Evolutionary conservation across 208 protist species (phyloP).

Genomic region (Leishmania aethiopica): DNA sequence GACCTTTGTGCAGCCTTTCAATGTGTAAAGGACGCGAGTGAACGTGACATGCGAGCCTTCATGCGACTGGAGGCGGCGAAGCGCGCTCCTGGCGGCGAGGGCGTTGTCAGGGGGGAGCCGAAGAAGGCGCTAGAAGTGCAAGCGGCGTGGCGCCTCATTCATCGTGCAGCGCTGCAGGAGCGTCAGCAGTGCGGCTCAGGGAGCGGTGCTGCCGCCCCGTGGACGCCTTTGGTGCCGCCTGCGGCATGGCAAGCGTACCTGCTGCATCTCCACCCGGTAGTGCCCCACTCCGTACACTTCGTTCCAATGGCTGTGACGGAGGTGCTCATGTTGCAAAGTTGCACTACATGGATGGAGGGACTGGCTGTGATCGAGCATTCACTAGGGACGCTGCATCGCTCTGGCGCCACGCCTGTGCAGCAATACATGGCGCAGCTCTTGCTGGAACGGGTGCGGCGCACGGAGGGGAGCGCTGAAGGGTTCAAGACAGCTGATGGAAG

Average conservation of each 20-base stretch:
- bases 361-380: slow-evolving; percentile 48
- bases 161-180: not conserved
- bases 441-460: slow-evolving; percentile 29
- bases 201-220: not conserved
- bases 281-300: slow-evolving; percentile 65
- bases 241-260: slow-evolving; percentile 5
- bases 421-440: slow-evolving; percentile 41
- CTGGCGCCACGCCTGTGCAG: slow-evolving; percentile 56
- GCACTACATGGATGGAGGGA: slow-evolving; percentile 30
- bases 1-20: slow-evolving; percentile 12
- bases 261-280: slow-evolving; percentile 8
- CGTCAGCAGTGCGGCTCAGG: slow-evolving; percentile 14
- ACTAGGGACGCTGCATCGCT: slow-evolving; percentile 37
- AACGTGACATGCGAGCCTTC: slow-evolving; percentile 17
- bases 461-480: not conserved
- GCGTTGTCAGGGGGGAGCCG: not conserved
- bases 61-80: slow-evolving; percentile 26
- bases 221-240: slow-evolving; percentile 1
- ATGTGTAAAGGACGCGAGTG: slow-evolving; percentile 11
- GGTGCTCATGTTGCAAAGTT: slow-evolving; percentile 38
- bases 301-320: slow-evolving; percentile 49
- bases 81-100: slow-evolving; percentile 3
- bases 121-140: not conserved
- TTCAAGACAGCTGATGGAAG: not conserved
- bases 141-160: not conserved